These are phyloP conservation scores for Gossypium davidsonii DNA, from an alignment of 441 rosid species.

Conservation along the genomic window DNA sequence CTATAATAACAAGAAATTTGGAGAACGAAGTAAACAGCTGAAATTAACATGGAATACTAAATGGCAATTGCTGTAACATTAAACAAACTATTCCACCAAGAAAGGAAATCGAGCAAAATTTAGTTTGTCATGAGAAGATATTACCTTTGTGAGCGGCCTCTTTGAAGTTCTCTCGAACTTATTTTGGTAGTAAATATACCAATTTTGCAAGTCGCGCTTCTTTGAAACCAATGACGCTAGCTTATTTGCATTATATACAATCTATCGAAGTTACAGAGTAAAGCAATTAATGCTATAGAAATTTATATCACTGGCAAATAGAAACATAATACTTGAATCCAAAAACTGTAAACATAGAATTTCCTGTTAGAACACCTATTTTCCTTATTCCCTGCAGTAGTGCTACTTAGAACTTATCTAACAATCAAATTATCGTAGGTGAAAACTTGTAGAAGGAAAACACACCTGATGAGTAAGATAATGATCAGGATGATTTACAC, in stretches of 20 bases:
- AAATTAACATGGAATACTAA: slow-evolving; percentile 1
- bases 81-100: not conserved
- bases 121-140: slow-evolving; percentile 21
- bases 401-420: not conserved
- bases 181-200: slow-evolving; percentile 70
- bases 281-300: not conserved
- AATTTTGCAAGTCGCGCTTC: slow-evolving; percentile 56
- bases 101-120: slow-evolving; percentile 6
- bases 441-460: not conserved
- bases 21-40: slow-evolving; percentile 6
- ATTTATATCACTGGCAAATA: not conserved
- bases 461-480: slow-evolving; percentile 57
- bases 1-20: slow-evolving; percentile 28
- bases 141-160: slow-evolving; percentile 72
- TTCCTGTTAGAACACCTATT: not conserved
- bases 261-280: slow-evolving; percentile 28
- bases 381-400: not conserved
- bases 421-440: not conserved
- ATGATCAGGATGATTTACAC: slow-evolving; percentile 63
- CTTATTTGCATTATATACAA: slow-evolving; percentile 73
- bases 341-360: not conserved
- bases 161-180: slow-evolving; percentile 55
- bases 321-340: not conserved
- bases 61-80: not conserved
- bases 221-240: slow-evolving; percentile 64